Evolutionary conservation across 371 early-diverging fungal genomes (phyloP).

Genomic region (Mortierella sp.): DNA sequence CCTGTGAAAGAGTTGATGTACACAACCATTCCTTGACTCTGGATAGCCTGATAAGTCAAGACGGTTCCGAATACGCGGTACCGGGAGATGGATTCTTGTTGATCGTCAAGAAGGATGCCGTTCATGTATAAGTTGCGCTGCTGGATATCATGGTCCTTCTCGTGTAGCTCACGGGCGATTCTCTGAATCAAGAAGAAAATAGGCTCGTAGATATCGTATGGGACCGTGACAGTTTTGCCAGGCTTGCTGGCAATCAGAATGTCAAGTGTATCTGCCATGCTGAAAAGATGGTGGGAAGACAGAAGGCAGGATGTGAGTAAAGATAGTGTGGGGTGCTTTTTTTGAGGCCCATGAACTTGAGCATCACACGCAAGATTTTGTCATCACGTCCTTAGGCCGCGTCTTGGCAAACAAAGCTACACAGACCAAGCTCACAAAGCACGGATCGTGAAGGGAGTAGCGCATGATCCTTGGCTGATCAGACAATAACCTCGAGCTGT

Average conservation of each 20-base stretch:
- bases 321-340: too few species aligned
- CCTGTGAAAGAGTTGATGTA: slow-evolving; percentile 30
- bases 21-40: neutral
- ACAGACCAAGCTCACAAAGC: too few species aligned
- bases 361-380: too few species aligned
- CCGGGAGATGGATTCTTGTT: neutral
- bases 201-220: neutral
- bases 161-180: neutral
- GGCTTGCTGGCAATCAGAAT: slow-evolving; percentile 7
- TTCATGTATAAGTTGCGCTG: slow-evolving; percentile 1
- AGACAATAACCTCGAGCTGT: too few species aligned
- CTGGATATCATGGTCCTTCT: neutral
- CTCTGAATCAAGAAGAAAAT: slow-evolving; percentile 10
- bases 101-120: neutral
- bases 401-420: too few species aligned
- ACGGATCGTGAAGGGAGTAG: too few species aligned
- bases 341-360: too few species aligned
- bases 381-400: too few species aligned
- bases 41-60: neutral
- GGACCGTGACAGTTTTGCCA: slow-evolving; percentile 4
- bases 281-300: neutral
- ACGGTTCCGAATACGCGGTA: slow-evolving; percentile 7
- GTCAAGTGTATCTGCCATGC: slow-evolving; percentile 3
- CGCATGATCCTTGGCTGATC: too few species aligned
- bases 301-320: neutral